phyloP scores from a whole-genome alignment of 306 rosid species.

The Rosa lucieae region DNA sequence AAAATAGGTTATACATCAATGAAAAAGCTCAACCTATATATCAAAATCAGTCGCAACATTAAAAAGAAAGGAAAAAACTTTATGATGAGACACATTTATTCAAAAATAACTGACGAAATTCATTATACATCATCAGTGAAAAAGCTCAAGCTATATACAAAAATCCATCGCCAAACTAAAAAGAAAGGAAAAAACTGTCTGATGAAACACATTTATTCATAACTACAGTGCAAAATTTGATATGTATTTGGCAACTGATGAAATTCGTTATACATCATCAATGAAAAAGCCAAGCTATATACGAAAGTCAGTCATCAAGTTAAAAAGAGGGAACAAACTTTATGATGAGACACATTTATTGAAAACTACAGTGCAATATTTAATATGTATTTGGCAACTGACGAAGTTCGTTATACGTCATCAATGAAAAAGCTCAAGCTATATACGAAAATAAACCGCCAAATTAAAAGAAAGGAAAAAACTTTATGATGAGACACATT shows the following conservation, averaged over 20 bases:
- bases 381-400: neutral
- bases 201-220: too few relatives aligned
- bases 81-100: too few relatives aligned
- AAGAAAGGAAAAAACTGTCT: neutral
- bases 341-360: too few relatives aligned
- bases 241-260: neutral
- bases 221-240: neutral
- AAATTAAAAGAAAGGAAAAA: neutral
- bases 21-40: too few relatives aligned
- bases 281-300: neutral
- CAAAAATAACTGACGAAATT: too few relatives aligned
- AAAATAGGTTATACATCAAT: neutral
- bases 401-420: neutral
- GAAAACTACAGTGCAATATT: neutral
- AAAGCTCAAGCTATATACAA: constrained; percentile 42
- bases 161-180: neutral
- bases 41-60: too few relatives aligned
- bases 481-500: too few relatives aligned
- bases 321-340: neutral
- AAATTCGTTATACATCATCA: neutral
- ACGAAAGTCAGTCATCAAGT: neutral
- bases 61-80: too few relatives aligned
- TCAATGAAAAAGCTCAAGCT: constrained; percentile 36
- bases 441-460: constrained; percentile 14
- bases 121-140: neutral